These are phyloP conservation scores for Truncatella angustata DNA, from an alignment of 2,329 filamentous ascomycete species.

Conservation along the genomic window DNA sequence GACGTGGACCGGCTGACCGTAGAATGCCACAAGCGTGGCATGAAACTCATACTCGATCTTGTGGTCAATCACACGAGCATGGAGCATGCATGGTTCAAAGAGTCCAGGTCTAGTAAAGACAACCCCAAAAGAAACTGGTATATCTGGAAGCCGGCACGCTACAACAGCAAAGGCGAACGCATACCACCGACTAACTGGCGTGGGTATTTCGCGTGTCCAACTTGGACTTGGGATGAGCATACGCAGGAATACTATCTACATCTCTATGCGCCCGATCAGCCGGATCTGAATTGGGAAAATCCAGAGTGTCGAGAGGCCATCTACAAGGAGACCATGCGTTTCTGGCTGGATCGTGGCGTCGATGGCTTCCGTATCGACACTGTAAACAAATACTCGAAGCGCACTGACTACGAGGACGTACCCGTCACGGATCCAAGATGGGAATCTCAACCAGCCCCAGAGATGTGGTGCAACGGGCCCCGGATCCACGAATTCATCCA, in stretches of 20 bases:
- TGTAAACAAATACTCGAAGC: constrained; percentile 66
- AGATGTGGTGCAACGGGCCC: constrained; percentile 60
- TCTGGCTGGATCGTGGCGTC: constrained; percentile 70
- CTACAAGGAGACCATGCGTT: constrained; percentile 64
- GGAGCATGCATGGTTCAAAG: constrained; percentile 58
- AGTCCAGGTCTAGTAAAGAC: constrained; percentile 47
- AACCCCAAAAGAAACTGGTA: constrained; percentile 61
- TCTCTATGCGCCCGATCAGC: constrained; percentile 68
- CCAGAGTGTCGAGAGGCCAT: constrained; percentile 63
- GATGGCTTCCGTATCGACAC: constrained; percentile 67
- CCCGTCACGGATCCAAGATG: constrained; percentile 38
- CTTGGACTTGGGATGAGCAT: constrained; percentile 51
- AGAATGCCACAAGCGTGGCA: constrained; percentile 55
- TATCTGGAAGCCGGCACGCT: constrained; percentile 60
- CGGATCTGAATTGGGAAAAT: constrained; percentile 77
- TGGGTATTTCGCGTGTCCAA: constrained; percentile 44
- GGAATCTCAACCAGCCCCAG: constrained; percentile 40
- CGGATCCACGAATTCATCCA: constrained; percentile 60
- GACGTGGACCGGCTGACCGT: constrained; percentile 65
- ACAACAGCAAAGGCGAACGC: constrained; percentile 50
- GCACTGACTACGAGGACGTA: constrained; percentile 53
- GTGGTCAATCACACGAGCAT: constrained; percentile 68
- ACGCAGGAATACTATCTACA: constrained; percentile 55
- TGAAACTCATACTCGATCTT: constrained; percentile 70
- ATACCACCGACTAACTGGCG: constrained; percentile 60